Base-by-base conservation (phyloP, 306 rosid species). In the Styphnolobium japonicum region DNA sequence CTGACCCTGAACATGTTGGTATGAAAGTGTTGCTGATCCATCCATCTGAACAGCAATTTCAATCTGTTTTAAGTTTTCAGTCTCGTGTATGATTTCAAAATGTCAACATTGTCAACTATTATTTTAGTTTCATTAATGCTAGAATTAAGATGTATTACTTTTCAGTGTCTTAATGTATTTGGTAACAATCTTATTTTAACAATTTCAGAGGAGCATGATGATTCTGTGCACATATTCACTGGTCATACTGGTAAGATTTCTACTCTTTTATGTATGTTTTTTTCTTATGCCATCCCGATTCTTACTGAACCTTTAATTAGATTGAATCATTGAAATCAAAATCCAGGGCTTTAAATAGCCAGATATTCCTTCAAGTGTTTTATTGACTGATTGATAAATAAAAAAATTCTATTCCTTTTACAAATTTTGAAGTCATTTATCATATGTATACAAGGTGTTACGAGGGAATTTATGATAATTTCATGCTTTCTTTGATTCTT, bases 201-300 rank as follows among this genome's bases (percentile, higher is more conserved):
- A 36, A 21, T 82, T 89, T 60, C 91, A 89, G 98, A 91, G 65
- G 97, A 86, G 73, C 73, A 46, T 7, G 95, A 91, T 83, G 94
- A 92, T 82, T 88, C 94, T 14, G 43, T 85, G 42, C 98, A 95
- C 79, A 86, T 60, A 34, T 95, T 93, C 82, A 91, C 96, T 4
- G 97, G 96, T 27, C 98, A 95, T 77, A 84, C 69, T 0, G 98
- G 98, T 94, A 80, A 83, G 66, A 7, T 40, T 78, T 61, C 65
- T 46, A 43, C 29, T 9, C 49, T 36, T 5, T 27, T 78, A 22
- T 58, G 29, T 52, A 25, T 52, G 67, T 42, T 81, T 74, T 10
- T 45, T 63, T 33, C n/a, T 37, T 49, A 6, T 8, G 27, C 2
- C n/a, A 37, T 77, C 19, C n/a, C 45, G 19, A 21, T 27, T 48